Percentiles rank a stretch among this genome's conserved stretches.
These are phyloP conservation scores for Naumovozyma dairenensis DNA, from an alignment of 805 yeast species.

Conservation along the genomic window DNA sequence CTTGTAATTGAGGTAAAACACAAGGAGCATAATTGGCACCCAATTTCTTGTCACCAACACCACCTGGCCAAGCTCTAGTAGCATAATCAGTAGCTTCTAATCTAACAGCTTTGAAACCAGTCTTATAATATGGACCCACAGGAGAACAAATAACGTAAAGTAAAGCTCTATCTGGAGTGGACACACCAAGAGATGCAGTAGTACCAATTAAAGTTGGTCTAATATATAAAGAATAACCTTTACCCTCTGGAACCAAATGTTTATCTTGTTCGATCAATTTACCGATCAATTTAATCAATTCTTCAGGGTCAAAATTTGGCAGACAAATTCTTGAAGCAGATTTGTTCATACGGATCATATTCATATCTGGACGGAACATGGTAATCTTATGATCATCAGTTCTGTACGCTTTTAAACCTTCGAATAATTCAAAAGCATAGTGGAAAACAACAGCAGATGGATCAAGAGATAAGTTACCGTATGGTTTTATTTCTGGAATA, in stretches of 20 bases:
- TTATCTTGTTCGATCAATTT: slow-evolving; percentile 67
- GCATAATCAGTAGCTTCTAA: slow-evolving; percentile 94
- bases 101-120: slow-evolving; percentile 92
- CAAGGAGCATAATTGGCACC: slow-evolving; percentile 99
- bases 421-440: slow-evolving; percentile 90
- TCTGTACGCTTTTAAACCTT: slow-evolving; percentile 89
- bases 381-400: slow-evolving; percentile 56
- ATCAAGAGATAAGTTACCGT: slow-evolving; percentile 63
- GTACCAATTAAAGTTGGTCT: slow-evolving; percentile 97
- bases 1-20: slow-evolving; percentile 79
- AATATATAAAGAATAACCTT: slow-evolving; percentile 84
- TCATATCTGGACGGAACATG: slow-evolving; percentile 83
- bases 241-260: slow-evolving; percentile 70
- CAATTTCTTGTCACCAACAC: slow-evolving; percentile 89
- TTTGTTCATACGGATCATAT: slow-evolving; percentile 83
- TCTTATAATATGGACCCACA: slow-evolving; percentile 91
- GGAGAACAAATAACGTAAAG: slow-evolving; percentile 87
- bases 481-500: slow-evolving; percentile 80
- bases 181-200: slow-evolving; percentile 78
- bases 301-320: slow-evolving; percentile 76
- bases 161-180: slow-evolving; percentile 70
- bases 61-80: slow-evolving; percentile 99
- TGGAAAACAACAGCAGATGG: slow-evolving; percentile 90
- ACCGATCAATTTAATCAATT: slow-evolving; percentile 64
- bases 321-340: slow-evolving; percentile 84